A percentile compares a stretch with the other conserved stretches of the same genome.
phyloP scores from a whole-genome alignment of 73 alveolate genomes.

The Durusdinium trenchii region DNA sequence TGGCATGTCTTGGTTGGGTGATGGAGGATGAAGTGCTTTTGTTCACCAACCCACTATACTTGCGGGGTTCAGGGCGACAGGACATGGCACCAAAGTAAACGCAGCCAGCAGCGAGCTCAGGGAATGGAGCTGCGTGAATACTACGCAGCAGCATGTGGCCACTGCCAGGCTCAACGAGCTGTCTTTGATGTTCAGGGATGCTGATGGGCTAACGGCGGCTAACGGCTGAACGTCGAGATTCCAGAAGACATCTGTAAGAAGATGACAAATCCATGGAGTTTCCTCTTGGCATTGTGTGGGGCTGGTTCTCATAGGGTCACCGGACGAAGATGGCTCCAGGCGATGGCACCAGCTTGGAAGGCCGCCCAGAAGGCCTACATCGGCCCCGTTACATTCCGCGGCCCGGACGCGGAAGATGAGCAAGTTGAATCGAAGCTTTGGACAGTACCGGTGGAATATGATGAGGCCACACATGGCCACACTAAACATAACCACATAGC shows the following conservation, averaged over 20 bases:
- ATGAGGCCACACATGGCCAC: not conserved
- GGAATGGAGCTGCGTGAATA: slow-evolving; percentile 94
- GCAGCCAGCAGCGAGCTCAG: not conserved
- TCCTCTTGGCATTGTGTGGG: too few relatives aligned
- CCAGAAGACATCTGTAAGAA: too few relatives aligned
- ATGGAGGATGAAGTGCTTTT: not conserved
- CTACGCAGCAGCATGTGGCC: slow-evolving; percentile 93
- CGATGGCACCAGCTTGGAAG: slow-evolving; percentile 86
- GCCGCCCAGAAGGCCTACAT: slow-evolving; percentile 74
- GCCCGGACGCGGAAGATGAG: not conserved
- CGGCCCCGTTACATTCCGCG: slow-evolving; percentile 84
- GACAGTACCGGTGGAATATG: not conserved
- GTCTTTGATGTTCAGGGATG: not conserved
- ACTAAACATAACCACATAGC: too few relatives aligned
- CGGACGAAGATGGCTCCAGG: not conserved
- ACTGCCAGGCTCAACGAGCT: slow-evolving; percentile 62
- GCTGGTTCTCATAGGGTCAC: not conserved
- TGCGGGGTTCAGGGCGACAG: not conserved
- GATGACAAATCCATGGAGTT: not conserved
- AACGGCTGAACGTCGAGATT: not conserved
- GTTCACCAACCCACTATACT: not conserved
- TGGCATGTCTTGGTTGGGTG: not conserved
- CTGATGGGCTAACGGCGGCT: not conserved
- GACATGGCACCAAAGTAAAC: not conserved
- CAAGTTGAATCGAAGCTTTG: not conserved